Evolutionary conservation across 1,284 basidiomycete genomes (phyloP).

Genomic region (Ceratobasidium sp.): DNA sequence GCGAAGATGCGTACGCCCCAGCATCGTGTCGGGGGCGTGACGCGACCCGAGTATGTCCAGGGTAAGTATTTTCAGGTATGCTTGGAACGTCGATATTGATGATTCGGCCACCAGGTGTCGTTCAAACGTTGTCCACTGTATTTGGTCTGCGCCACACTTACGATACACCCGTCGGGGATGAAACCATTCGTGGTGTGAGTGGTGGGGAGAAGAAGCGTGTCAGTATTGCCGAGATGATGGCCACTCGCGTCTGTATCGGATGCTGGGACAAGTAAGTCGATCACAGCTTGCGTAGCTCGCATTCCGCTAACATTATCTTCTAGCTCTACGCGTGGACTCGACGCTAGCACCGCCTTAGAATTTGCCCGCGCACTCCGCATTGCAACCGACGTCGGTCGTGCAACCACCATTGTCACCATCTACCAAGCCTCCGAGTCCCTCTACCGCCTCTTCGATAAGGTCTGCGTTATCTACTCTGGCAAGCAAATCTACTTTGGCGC

Average conservation of each 20-base stretch:
- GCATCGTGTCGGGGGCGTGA: slow-evolving; percentile 51
- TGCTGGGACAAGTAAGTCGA: slow-evolving; percentile 76
- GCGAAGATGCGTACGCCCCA: slow-evolving; percentile 69
- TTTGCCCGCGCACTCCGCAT: slow-evolving; percentile 48
- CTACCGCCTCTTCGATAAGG: slow-evolving; percentile 58
- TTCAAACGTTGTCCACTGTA: slow-evolving; percentile 69
- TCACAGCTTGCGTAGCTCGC: slow-evolving; percentile 58
- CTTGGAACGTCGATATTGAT: no score
- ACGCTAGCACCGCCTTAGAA: slow-evolving; percentile 58
- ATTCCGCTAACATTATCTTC: slow-evolving; percentile 53
- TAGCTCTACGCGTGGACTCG: slow-evolving; percentile 59
- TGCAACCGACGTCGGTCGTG: slow-evolving; percentile 45
- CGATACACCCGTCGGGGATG: slow-evolving; percentile 83
- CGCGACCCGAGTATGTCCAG: slow-evolving; percentile 59
- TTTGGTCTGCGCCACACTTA: slow-evolving; percentile 80
- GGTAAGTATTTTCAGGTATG: slow-evolving; percentile 49
- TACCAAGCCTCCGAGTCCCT: slow-evolving; percentile 58
- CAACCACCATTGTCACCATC: slow-evolving; percentile 57
- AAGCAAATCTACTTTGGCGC: slow-evolving; percentile 62
- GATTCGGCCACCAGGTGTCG: slow-evolving; percentile 56
- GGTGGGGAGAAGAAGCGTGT: slow-evolving; percentile 88
- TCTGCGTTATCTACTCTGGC: slow-evolving; percentile 61
- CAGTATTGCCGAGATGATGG: slow-evolving; percentile 74
- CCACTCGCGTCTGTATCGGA: slow-evolving; percentile 63
- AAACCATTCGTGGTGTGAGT: slow-evolving; percentile 76